phyloP scores from a whole-genome alignment of 1,284 basidiomycete species.

The Meripilus lineatus region DNA sequence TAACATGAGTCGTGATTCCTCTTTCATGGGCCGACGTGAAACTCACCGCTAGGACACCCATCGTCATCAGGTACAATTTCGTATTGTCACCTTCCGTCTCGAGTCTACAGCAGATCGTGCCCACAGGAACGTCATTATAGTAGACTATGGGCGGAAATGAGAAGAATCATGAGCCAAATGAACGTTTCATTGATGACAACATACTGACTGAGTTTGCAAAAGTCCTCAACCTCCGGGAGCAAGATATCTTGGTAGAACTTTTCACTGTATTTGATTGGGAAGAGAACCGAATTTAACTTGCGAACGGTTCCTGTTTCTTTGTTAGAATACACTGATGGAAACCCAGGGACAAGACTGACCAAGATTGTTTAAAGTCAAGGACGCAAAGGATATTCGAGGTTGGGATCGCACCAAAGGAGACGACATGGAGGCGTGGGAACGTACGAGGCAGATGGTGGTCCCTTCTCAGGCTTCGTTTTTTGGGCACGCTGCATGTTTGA shows the following conservation, averaged over 20 bases:
- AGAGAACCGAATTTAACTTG: conserved; percentile 75
- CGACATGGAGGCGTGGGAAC: conserved; percentile 31
- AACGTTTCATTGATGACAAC: background rate
- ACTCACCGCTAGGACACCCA: conserved; percentile 77
- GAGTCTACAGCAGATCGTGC: conserved; percentile 75
- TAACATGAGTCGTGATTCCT: no score
- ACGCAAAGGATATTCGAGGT: conserved; percentile 61
- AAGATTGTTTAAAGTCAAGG: conserved; percentile 73
- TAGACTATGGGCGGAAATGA: conserved; percentile 48
- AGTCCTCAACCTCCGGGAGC: conserved; percentile 66
- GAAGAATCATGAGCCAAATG: background rate
- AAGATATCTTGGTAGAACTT: conserved; percentile 76
- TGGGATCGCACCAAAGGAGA: conserved; percentile 27
- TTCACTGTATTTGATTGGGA: conserved; percentile 78
- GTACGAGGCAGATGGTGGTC: conserved; percentile 1
- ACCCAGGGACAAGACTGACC: conserved; percentile 15
- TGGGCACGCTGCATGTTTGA: no score
- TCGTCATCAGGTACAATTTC: conserved; percentile 76
- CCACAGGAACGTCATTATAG: conserved; percentile 81
- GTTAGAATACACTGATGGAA: conserved; percentile 8
- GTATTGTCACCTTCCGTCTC: conserved; percentile 56
- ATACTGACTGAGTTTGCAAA: conserved; percentile 69
- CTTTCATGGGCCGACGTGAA: no score
- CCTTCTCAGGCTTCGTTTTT: no score
- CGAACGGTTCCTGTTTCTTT: conserved; percentile 54